Base-by-base conservation (phyloP, 345 rosid species). In the Eucalyptus pauciflora region DNA sequence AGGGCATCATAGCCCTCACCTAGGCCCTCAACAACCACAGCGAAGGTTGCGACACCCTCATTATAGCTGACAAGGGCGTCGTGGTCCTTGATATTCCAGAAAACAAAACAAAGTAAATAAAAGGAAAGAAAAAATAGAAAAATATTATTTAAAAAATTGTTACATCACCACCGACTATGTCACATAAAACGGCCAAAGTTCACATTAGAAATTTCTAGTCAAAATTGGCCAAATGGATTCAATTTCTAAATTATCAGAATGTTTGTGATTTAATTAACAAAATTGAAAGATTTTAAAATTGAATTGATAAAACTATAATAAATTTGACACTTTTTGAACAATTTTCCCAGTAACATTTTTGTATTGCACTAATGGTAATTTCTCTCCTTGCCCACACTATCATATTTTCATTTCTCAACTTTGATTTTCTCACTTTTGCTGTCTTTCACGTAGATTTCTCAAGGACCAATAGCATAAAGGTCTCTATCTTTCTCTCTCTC, bases 141-240 rank as follows among this genome's bases (percentile, higher is more conserved):
- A 56, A 24, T 24, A 56, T 56, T 24, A 10, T 56, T 22, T 56
- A 4, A 24, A 56, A 56, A 56, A 2, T 56, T 41, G 41, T 4
- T 56, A 56, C 1, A 11, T 56, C 3, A 2, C 0, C 12, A 24
- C 3, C 6, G 5, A 13, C 6, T 24, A 56, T 56, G 5, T 24
- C 13, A 56, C 29, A 56, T 24, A 24, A 56, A 52, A 20, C 2
- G 2, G 5, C 2, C 58, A 52, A 52, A 52, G 25, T 20, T 52
- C 58, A 52, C 4, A 20, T 52, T 52, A 20, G 58, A 52, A 52
- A 52, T 52, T 52, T 52, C 5, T 52, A 52, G 25, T 52, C 62
- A 56, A 56, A 24, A 56, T 56, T 56, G 29, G 13, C 13, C 29
- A 25, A 56, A 56, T 56, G 1, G 29, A 56, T 9, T 56, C 29